phyloP scores from a whole-genome alignment of 495 filamentous ascomycete genomes.

The Aspergillus diversus region DNA sequence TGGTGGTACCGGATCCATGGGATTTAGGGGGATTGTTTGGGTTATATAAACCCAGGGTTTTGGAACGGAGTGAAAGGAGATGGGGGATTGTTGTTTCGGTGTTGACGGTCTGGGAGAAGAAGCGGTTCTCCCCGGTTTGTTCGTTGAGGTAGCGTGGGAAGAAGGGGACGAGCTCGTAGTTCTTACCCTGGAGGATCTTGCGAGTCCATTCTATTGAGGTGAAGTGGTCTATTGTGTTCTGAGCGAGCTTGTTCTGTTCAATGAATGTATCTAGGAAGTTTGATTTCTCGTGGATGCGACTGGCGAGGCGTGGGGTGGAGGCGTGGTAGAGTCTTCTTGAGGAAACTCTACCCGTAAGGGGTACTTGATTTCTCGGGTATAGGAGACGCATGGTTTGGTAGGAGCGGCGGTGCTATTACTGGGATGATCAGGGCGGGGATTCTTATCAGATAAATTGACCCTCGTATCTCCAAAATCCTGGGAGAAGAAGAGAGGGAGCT shows the following conservation, averaged over 20 bases:
- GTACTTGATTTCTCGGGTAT: no score
- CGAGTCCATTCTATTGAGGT: slow-evolving; percentile 8
- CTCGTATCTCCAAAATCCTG: no score
- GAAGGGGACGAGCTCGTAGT: slow-evolving; percentile 7
- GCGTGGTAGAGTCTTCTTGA: not conserved
- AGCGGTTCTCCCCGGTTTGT: slow-evolving; percentile 7
- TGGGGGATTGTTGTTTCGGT: slow-evolving; percentile 6
- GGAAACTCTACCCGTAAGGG: not conserved
- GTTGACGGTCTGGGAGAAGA: slow-evolving; percentile 4
- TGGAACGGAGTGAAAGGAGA: not conserved
- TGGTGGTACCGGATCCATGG: not conserved
- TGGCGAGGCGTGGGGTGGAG: not conserved
- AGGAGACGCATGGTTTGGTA: no score
- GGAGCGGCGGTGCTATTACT: no score
- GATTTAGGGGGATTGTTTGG: not conserved
- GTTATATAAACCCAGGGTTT: not conserved
- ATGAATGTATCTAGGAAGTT: slow-evolving; percentile 5
- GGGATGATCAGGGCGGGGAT: no score
- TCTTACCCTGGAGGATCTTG: not conserved
- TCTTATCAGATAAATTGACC: no score
- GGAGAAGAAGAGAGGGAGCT: no score
- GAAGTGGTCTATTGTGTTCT: slow-evolving; percentile 5
- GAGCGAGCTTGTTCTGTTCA: not conserved
- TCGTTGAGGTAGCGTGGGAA: slow-evolving; percentile 8
- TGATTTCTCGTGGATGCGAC: not conserved